These are phyloP conservation scores for Mitragyna speciosa DNA, from an alignment of 257 asterid species.

Conservation along the genomic window DNA sequence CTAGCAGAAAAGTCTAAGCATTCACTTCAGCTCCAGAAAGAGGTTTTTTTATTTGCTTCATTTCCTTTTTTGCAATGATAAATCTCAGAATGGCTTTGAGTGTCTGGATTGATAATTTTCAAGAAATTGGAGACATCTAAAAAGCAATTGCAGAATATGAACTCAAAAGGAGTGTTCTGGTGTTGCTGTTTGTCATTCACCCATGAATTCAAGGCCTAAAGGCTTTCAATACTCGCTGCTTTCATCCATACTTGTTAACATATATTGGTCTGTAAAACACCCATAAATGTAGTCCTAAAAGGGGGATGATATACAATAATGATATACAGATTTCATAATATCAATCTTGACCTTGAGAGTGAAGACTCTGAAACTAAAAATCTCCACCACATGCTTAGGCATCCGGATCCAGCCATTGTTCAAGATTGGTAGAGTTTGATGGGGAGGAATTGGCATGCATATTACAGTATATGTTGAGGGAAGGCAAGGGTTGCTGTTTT, in stretches of 20 bases:
- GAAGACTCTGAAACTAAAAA: neutral
- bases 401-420: neutral
- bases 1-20: conserved; percentile 46
- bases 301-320: neutral
- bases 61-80: neutral
- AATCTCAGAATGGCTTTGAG: neutral
- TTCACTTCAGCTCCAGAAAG: conserved; percentile 51
- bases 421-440: too few relatives aligned
- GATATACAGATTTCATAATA: neutral
- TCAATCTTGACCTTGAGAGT: neutral
- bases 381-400: neutral
- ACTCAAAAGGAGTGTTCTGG: neutral
- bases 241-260: neutral
- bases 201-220: neutral
- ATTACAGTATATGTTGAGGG: too few relatives aligned
- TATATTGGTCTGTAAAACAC: neutral
- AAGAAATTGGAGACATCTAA: neutral
- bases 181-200: neutral
- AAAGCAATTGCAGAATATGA: neutral
- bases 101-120: too few relatives aligned
- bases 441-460: too few relatives aligned
- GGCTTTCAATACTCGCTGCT: neutral
- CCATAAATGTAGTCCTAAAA: neutral
- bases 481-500: too few relatives aligned
- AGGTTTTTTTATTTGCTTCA: conserved; percentile 31